Evolutionary conservation across 1,139 yeast species (phyloP).

Genomic region (Kazachstania sp.): DNA sequence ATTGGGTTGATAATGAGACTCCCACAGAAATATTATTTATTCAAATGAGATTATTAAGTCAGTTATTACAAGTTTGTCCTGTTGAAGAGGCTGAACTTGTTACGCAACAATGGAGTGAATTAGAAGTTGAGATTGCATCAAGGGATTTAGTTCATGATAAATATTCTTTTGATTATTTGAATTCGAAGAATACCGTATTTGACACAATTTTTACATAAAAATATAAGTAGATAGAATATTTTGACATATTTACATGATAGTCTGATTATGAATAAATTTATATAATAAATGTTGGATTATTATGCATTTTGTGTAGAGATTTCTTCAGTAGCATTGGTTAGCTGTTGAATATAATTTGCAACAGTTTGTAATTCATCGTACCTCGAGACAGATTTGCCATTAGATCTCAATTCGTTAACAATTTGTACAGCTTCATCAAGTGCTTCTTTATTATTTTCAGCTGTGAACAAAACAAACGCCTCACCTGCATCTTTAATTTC

Average conservation of each 20-base stretch:
- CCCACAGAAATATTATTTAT: constrained; percentile 32
- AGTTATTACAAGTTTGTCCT: constrained; percentile 38
- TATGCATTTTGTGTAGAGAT: neutral
- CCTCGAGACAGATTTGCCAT: constrained; percentile 26
- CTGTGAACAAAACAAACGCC: constrained; percentile 41
- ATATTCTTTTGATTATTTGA: constrained; percentile 14
- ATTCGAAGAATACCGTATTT: neutral
- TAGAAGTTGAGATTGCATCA: constrained; percentile 31
- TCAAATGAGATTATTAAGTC: constrained; percentile 45
- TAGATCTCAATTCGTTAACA: constrained; percentile 35
- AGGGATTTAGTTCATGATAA: constrained; percentile 24
- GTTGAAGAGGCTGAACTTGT: constrained; percentile 34
- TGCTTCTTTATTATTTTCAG: constrained; percentile 40
- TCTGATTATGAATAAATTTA: neutral
- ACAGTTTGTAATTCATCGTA: constrained; percentile 32
- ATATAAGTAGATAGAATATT: neutral
- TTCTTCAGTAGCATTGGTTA: constrained; percentile 11
- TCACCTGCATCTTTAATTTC: constrained; percentile 40
- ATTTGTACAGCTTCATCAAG: constrained; percentile 46
- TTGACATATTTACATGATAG: constrained; percentile 1
- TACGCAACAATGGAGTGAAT: constrained; percentile 38
- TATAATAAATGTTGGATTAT: too few relatives aligned
- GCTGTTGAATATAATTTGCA: constrained; percentile 24
- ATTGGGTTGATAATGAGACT: constrained; percentile 36
- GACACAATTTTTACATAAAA: neutral